phyloP scores from a whole-genome alignment of 257 asterid genomes.

The Nyctanthes arbortristis region DNA sequence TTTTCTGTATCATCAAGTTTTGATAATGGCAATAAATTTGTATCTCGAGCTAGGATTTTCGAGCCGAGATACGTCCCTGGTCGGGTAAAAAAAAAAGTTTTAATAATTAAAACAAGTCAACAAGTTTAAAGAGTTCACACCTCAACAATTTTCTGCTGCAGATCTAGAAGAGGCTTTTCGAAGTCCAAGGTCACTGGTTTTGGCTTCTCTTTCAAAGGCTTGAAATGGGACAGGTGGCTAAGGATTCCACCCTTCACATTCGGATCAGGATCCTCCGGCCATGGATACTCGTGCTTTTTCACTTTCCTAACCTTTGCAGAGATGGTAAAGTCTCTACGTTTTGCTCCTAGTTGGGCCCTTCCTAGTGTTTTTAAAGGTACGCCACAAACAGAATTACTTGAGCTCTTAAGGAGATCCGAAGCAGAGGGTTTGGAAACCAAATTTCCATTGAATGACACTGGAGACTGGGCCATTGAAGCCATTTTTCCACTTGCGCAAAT shows the following conservation, averaged over 20 bases:
- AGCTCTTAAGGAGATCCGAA: conserved; percentile 78
- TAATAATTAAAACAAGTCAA: not conserved
- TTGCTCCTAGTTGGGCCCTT: conserved; percentile 55
- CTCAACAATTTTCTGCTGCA: conserved; percentile 77
- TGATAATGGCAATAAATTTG: too few relatives aligned
- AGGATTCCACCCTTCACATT: conserved; percentile 93
- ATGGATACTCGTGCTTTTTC: conserved; percentile 79
- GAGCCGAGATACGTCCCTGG: too few relatives aligned
- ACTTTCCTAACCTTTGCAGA: conserved; percentile 65
- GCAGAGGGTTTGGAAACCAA: conserved; percentile 58
- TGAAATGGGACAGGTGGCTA: conserved; percentile 79
- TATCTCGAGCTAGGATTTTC: too few relatives aligned
- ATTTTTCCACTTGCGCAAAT: conserved; percentile 37
- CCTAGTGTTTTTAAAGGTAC: conserved; percentile 72
- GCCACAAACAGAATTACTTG: conserved; percentile 59
- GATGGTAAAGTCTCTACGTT: conserved; percentile 51
- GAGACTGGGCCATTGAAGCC: conserved; percentile 65
- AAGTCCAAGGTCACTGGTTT: conserved; percentile 91
- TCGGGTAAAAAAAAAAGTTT: too few relatives aligned
- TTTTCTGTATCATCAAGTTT: conserved; percentile 13
- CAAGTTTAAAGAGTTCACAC: conserved; percentile 36
- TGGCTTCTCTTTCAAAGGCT: conserved; percentile 90
- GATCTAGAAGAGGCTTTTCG: conserved; percentile 82
- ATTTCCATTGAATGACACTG: conserved; percentile 52
- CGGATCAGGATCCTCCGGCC: conserved; percentile 82